A percentile compares a stretch with the other conserved stretches of the same genome.
Conservation (phyloP, 352 stramenopile species). For the Phytophthora nicotianae region DNA sequence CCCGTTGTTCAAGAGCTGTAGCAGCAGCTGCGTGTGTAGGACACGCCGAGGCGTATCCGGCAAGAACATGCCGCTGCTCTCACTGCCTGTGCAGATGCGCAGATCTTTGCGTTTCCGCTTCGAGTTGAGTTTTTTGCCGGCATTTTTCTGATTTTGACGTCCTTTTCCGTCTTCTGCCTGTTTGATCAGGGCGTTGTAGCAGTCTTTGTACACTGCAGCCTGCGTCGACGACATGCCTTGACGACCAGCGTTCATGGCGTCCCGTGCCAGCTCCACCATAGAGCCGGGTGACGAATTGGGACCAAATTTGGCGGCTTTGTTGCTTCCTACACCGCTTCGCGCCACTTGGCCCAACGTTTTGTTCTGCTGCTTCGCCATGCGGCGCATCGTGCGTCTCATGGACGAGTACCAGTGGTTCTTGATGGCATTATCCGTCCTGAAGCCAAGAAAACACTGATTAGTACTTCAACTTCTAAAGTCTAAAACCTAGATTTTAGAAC, state of each 20-base stretch:
- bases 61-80: slow-evolving; percentile 75
- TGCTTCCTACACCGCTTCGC: slow-evolving; percentile 12
- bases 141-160: slow-evolving; percentile 21
- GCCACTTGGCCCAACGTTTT: slow-evolving; percentile 54
- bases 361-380: slow-evolving; percentile 88
- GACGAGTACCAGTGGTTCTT: slow-evolving; percentile 94
- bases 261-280: slow-evolving; percentile 37
- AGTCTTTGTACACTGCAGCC: slow-evolving; percentile 72
- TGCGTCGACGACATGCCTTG: slow-evolving; percentile 64
- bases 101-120: slow-evolving; percentile 89
- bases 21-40: slow-evolving; percentile 77
- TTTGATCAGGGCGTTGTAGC: slow-evolving; percentile 75
- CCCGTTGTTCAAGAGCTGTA: slow-evolving; percentile 71
- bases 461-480: not conserved
- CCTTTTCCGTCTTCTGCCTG: slow-evolving; percentile 47
- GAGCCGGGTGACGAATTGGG: slow-evolving; percentile 33
- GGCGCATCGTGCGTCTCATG: slow-evolving; percentile 90
- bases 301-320: slow-evolving; percentile 36
- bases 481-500: not conserved
- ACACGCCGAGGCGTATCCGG: slow-evolving; percentile 76
- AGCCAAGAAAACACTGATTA: slow-evolving; percentile 3
- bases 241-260: slow-evolving; percentile 38
- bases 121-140: slow-evolving; percentile 63
- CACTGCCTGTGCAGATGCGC: slow-evolving; percentile 67
- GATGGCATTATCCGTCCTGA: slow-evolving; percentile 87